Conservation (phyloP, 352 stramenopile species). For the Phytophthora fragariaefolia region DNA sequence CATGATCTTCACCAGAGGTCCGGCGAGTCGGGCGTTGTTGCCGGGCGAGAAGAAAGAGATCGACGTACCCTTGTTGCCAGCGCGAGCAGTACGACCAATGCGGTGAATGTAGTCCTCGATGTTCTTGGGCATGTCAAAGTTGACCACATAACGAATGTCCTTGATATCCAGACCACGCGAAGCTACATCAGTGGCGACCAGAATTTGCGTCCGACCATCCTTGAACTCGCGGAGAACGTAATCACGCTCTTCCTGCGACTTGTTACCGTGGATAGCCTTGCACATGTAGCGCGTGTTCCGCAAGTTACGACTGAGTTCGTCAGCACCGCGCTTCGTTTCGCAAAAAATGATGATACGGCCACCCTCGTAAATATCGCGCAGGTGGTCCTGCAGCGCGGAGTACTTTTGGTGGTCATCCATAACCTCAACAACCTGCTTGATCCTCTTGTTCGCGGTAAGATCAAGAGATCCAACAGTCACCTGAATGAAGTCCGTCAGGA, state of each 20-base stretch:
- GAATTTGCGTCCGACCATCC: slow-evolving; percentile 92
- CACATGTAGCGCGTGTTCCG: slow-evolving; percentile 94
- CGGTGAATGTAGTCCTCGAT: slow-evolving; percentile 99
- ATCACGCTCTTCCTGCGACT: slow-evolving; percentile 98
- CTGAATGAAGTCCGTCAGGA: slow-evolving; percentile 98
- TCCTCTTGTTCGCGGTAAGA: slow-evolving; percentile 98
- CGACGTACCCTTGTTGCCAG: slow-evolving; percentile 93
- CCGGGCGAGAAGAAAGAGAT: slow-evolving; percentile 95
- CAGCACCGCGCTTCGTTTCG: slow-evolving; percentile 98
- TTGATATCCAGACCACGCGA: slow-evolving; percentile 99
- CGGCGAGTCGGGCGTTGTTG: slow-evolving; percentile 85
- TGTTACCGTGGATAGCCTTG: slow-evolving; percentile 99
- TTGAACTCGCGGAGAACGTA: slow-evolving; percentile 98
- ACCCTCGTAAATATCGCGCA: slow-evolving; percentile 90
- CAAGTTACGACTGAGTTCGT: slow-evolving; percentile 96
- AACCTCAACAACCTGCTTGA: slow-evolving; percentile 98
- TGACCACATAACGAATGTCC: slow-evolving; percentile 99
- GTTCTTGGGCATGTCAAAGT: slow-evolving; percentile 99
- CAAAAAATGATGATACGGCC: slow-evolving; percentile 99
- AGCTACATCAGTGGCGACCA: slow-evolving; percentile 99
- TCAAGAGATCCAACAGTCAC: slow-evolving; percentile 96
- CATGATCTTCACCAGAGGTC: slow-evolving; percentile 91
- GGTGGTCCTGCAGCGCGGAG: slow-evolving; percentile 80
- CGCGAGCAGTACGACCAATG: slow-evolving; percentile 98
- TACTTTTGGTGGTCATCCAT: slow-evolving; percentile 98